Percentiles rank a stretch among this genome's conserved stretches.
phyloP scores from a whole-genome alignment of 768 basidiomycete genomes.

The Lentinula aciculospora region DNA sequence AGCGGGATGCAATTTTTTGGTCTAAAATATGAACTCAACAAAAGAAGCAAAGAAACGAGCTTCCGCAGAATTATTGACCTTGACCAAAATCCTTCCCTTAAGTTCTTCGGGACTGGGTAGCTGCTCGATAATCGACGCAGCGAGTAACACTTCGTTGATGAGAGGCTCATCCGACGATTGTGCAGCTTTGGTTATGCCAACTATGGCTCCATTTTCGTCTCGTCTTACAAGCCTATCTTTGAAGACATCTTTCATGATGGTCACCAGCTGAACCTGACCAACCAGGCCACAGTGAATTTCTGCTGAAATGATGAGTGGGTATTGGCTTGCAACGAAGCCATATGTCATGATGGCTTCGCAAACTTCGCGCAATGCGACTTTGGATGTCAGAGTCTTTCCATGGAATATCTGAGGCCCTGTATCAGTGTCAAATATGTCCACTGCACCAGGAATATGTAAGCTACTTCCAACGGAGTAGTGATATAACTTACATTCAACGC shows the following conservation, averaged over 20 bases:
- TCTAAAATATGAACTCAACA: conserved; percentile 28
- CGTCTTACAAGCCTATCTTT: conserved; percentile 35
- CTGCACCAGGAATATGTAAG: conserved; percentile 29
- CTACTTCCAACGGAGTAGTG: neutral
- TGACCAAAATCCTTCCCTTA: conserved; percentile 75
- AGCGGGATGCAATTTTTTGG: conserved; percentile 68
- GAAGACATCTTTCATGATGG: conserved; percentile 59
- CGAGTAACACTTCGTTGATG: neutral
- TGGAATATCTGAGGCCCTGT: conserved; percentile 83
- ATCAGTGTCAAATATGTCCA: conserved; percentile 91
- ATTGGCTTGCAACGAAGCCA: conserved; percentile 85
- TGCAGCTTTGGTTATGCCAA: neutral
- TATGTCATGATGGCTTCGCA: conserved; percentile 84
- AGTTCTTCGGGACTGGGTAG: conserved; percentile 90
- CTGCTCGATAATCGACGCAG: conserved; percentile 16
- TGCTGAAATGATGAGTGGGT: conserved; percentile 89
- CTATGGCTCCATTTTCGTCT: conserved; percentile 29
- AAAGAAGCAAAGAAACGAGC: neutral
- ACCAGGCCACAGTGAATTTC: conserved; percentile 80
- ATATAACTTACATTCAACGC: conserved; percentile 73
- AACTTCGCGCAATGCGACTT: conserved; percentile 74
- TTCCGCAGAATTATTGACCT: conserved; percentile 38
- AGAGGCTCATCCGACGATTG: neutral
- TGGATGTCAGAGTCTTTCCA: conserved; percentile 82
- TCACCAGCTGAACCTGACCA: conserved; percentile 76